A percentile compares a stretch with the other conserved stretches of the same genome.
phyloP scores from a whole-genome alignment of 805 yeast species.

The Candida broadrunensis region DNA sequence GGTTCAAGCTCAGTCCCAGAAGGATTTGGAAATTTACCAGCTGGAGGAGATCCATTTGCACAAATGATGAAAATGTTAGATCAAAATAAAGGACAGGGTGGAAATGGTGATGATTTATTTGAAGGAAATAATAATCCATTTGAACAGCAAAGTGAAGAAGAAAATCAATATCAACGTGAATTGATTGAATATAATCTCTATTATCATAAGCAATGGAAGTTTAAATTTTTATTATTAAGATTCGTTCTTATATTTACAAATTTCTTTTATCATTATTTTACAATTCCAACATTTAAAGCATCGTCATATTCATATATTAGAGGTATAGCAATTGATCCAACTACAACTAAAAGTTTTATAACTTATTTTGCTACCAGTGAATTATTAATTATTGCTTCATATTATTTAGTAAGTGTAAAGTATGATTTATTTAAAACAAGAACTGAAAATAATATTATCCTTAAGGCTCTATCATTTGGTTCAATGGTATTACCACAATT shows the following conservation, averaged over 20 bases:
- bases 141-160: slow-evolving; percentile 7
- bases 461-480: slow-evolving; percentile 28
- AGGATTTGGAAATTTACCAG: slow-evolving; percentile 5
- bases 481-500: slow-evolving; percentile 34
- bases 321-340: slow-evolving; percentile 10
- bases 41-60: slow-evolving; percentile 23
- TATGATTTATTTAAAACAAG: slow-evolving; percentile 20
- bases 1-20: slow-evolving; percentile 1
- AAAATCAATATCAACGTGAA: slow-evolving; percentile 25
- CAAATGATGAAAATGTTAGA: slow-evolving; percentile 32
- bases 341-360: slow-evolving; percentile 17
- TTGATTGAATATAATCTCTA: slow-evolving; percentile 27
- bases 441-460: slow-evolving; percentile 22
- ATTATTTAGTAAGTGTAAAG: slow-evolving; percentile 25
- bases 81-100: slow-evolving; percentile 5
- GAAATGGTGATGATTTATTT: background rate
- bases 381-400: slow-evolving; percentile 29
- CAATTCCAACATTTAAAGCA: slow-evolving; percentile 16
- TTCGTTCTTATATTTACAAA: slow-evolving; percentile 21
- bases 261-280: slow-evolving; percentile 32
- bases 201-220: slow-evolving; percentile 30
- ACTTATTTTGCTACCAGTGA: slow-evolving; percentile 29
- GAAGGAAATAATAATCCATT: slow-evolving; percentile 1
- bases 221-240: slow-evolving; percentile 30
- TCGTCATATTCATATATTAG: slow-evolving; percentile 28